Conservation (phyloP, 208 protist species). For the Balamuthia mandrillaris region DNA sequence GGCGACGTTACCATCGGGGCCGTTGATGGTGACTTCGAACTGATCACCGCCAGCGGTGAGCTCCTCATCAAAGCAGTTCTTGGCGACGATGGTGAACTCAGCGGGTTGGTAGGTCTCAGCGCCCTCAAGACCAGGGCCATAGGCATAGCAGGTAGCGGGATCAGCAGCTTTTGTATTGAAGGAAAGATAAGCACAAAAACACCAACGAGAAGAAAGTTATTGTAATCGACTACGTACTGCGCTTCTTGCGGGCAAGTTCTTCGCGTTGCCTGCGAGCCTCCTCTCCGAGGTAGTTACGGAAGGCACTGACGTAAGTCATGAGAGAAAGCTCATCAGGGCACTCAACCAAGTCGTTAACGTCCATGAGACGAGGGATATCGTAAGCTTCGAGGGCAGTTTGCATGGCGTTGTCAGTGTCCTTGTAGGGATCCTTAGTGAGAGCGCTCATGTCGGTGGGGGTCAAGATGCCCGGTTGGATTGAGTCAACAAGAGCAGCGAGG, state of each 20-base stretch:
- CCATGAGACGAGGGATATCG: constrained; percentile 32
- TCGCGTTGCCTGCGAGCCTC: constrained; percentile 11
- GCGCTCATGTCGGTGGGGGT: constrained; percentile 38
- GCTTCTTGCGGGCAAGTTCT: constrained; percentile 44
- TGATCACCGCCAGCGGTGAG: constrained; percentile 56
- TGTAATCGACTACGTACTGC: no score
- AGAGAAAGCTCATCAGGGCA: constrained; percentile 62
- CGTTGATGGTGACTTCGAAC: constrained; percentile 51
- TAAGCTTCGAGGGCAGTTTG: constrained; percentile 41
- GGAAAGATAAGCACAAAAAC: no score
- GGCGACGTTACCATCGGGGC: constrained; percentile 50
- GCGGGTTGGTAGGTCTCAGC: constrained; percentile 35
- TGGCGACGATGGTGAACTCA: constrained; percentile 59
- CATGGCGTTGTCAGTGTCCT: constrained; percentile 57
- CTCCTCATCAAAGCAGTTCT: constrained; percentile 58
- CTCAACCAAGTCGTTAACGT: constrained; percentile 56
- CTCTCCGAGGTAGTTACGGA: constrained; percentile 52
- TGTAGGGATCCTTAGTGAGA: constrained; percentile 18
- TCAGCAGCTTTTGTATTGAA: no score
- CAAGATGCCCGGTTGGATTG: constrained; percentile 49
- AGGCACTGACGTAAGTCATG: constrained; percentile 64
- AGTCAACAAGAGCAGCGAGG: constrained; percentile 49
- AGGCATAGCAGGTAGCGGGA: constrained; percentile 23
- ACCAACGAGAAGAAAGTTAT: no score
- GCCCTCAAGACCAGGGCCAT: constrained; percentile 45